Base-by-base conservation (phyloP, 2,329 filamentous ascomycete species). In the Celoporthe dispersa region DNA sequence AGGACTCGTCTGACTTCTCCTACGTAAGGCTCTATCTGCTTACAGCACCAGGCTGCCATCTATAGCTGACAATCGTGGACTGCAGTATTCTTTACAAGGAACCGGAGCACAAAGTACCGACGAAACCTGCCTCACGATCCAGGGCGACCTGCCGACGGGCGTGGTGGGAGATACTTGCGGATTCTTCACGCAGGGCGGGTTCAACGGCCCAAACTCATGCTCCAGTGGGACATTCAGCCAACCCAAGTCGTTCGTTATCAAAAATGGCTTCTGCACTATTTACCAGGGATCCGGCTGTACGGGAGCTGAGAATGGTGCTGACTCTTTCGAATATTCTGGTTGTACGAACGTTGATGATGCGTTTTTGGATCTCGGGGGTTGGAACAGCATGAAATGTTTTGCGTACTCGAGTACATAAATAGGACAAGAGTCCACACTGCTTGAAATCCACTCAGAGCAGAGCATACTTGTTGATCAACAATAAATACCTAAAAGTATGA, bases 281-380 rank as follows among this genome's bases (percentile, higher is more conserved):
- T 9, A 19, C 28, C 22, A 64, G n/a, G 25, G 39, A 44, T 14
- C 61, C n/a, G 39, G 33, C 61, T 44, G 61, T 31, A 19, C 61
- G 37, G 61, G 61, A 48, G 37, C 8, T 44, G 16, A 33, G 2
- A 64, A 64, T 64, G 61, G 61, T 48, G 61, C 61, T 31, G 6
- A 7, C 61, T 64, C 61, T 41, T 6, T 16, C 22, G 61, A 64
- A 8, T 64, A 64, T 51, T 2, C 61, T 64, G 37, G 25, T 48
- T 48, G 61, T 48, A 64, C 61, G 14, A 51, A 64, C 51, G 39
- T 64, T 48, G 61, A 48, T 28, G 61, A 64, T 64, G 61, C 61
- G n/a, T 64, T 64, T 64, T 64, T 64, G 22, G 61, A 64, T 48
- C 41, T 64, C n/a, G 61, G 41, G 33, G 59, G 59, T 48, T 64